Conservation (phyloP, 495 filamentous ascomycete genomes). For the Venustampulla echinocandica region DNA sequence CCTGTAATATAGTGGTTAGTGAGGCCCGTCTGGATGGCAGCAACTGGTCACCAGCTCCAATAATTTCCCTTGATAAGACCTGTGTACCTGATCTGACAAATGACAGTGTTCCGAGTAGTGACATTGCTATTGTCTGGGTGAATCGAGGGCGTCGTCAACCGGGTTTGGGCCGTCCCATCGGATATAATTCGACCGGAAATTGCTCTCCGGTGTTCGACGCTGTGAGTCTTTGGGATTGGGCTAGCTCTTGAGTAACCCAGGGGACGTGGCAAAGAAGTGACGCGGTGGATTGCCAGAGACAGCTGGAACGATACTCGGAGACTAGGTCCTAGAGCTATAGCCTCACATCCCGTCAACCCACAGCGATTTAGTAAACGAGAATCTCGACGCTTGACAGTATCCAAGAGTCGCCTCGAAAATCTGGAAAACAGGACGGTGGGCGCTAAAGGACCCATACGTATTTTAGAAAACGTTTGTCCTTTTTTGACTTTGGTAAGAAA, state of each 20-base stretch:
- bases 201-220: neutral
- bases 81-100: neutral
- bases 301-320: too few species aligned
- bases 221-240: neutral
- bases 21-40: constrained; percentile 16
- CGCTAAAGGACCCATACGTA: too few species aligned
- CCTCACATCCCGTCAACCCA: too few species aligned
- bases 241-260: neutral
- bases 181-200: constrained; percentile 3
- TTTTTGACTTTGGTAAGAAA: too few species aligned
- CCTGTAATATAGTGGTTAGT: constrained; percentile 26
- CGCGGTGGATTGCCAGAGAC: too few species aligned
- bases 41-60: constrained; percentile 6
- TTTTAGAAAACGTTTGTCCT: too few species aligned
- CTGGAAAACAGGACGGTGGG: too few species aligned
- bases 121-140: constrained; percentile 3
- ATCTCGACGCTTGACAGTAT: too few species aligned
- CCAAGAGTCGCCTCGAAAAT: too few species aligned
- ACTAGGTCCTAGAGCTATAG: too few species aligned
- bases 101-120: constrained; percentile 12
- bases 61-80: neutral
- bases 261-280: neutral
- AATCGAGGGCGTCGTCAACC: neutral
- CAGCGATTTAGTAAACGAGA: too few species aligned
- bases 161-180: neutral